A percentile compares a stretch with the other conserved stretches of the same genome.
Conservation (phyloP, 2,329 filamentous ascomycete species). For the Volutella citrinella region DNA sequence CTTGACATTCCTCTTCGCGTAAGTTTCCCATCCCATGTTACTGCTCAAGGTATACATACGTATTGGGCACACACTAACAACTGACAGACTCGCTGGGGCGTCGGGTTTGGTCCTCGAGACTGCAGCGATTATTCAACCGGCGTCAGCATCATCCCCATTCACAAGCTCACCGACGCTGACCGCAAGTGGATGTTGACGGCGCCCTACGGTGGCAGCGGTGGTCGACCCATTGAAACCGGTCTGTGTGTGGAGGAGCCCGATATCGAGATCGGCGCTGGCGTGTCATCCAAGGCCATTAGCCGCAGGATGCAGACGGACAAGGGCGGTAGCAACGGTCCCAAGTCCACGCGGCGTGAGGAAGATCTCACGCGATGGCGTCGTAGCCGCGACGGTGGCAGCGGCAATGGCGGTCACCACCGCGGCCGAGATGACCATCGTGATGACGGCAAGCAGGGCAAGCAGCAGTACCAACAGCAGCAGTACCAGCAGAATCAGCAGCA, state of each 20-base stretch:
- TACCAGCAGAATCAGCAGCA: too few relatives aligned
- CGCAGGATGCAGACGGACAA: slow-evolving; percentile 68
- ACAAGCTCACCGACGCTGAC: slow-evolving; percentile 91
- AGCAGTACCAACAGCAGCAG: too few relatives aligned
- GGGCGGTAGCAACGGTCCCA: slow-evolving; percentile 62
- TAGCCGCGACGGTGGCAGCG: slow-evolving; percentile 28
- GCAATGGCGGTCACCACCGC: slow-evolving; percentile 16
- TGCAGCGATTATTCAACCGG: slow-evolving; percentile 95
- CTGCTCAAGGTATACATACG: slow-evolving; percentile 14
- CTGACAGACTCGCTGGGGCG: slow-evolving; percentile 87
- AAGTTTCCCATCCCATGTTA: slow-evolving; percentile 33
- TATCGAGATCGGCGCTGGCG: slow-evolving; percentile 96
- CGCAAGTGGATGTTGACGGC: slow-evolving; percentile 96
- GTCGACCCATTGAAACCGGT: slow-evolving; percentile 72
- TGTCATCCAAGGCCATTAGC: slow-evolving; percentile 85
- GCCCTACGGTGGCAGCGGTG: slow-evolving; percentile 89
- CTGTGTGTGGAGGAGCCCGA: slow-evolving; percentile 96
- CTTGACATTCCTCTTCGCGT: slow-evolving; percentile 71
- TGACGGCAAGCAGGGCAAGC: slow-evolving; percentile 13
- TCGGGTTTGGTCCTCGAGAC: slow-evolving; percentile 93
- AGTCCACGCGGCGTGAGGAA: slow-evolving; percentile 52
- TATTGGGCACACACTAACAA: slow-evolving; percentile 20
- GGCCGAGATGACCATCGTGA: slow-evolving; percentile 15
- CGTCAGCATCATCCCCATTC: slow-evolving; percentile 89
- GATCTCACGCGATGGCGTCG: slow-evolving; percentile 32